Percentiles rank a stretch among this genome's conserved stretches.
These are phyloP conservation scores for Fusarium secorum DNA, from an alignment of 2,329 filamentous ascomycete species.

Conservation along the genomic window DNA sequence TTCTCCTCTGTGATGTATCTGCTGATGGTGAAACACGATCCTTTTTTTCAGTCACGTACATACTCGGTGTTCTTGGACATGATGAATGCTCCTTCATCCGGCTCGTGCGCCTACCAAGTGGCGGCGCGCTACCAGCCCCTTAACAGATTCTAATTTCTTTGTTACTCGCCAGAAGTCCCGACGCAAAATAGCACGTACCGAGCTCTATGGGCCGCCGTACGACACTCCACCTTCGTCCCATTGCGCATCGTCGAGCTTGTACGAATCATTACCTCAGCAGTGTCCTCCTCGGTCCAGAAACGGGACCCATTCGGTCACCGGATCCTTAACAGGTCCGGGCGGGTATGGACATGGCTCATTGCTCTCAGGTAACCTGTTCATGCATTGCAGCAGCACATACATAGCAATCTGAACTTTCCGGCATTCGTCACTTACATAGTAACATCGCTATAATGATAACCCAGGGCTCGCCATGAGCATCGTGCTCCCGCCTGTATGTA, in stretches of 20 bases:
- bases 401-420: background rate
- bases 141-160: conserved; percentile 40
- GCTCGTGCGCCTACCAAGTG: conserved; percentile 32
- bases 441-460: background rate
- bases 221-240: conserved; percentile 12
- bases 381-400: background rate
- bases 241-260: conserved; percentile 12
- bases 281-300: background rate
- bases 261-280: conserved; percentile 37
- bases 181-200: conserved; percentile 30
- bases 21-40: conserved; percentile 18
- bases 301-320: conserved; percentile 8
- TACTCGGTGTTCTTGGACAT: conserved; percentile 2
- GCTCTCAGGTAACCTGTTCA: conserved; percentile 6
- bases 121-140: conserved; percentile 40
- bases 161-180: conserved; percentile 25
- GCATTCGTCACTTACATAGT: background rate
- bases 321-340: conserved; percentile 25
- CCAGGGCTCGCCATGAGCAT: background rate
- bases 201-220: conserved; percentile 31
- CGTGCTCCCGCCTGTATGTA: background rate
- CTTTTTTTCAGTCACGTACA: background rate
- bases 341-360: conserved; percentile 6
- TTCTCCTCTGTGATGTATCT: background rate
- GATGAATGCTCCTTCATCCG: conserved; percentile 25